These are phyloP conservation scores for Gilbertella persicaria DNA, from an alignment of 371 early-diverging fungal genomes.

Conservation along the genomic window DNA sequence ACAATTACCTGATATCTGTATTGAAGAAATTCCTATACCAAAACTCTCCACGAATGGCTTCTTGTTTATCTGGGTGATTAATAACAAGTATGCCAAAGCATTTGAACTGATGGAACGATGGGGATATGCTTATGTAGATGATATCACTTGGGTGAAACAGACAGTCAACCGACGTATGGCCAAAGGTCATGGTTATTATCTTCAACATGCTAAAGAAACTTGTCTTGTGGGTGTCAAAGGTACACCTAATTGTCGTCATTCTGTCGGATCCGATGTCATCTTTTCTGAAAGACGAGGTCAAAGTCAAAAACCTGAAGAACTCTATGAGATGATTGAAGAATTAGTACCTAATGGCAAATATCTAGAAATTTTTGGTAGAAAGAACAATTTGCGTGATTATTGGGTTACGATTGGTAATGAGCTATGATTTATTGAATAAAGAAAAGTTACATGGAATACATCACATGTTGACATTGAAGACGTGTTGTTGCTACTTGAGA, in stretches of 20 bases:
- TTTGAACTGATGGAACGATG: constrained; percentile 91
- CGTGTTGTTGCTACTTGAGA: constrained; percentile 4
- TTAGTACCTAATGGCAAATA: constrained; percentile 87
- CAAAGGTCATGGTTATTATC: constrained; percentile 93
- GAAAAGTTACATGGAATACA: too few relatives aligned
- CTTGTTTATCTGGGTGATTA: constrained; percentile 96
- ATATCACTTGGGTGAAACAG: constrained; percentile 96
- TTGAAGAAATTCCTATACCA: constrained; percentile 88
- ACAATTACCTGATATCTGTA: constrained; percentile 89
- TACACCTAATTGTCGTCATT: constrained; percentile 71
- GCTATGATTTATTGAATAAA: constrained; percentile 45
- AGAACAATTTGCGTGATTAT: constrained; percentile 90
- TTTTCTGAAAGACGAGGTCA: constrained; percentile 92
- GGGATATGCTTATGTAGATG: constrained; percentile 93
- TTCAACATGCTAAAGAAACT: constrained; percentile 96
- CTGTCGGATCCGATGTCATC: constrained; percentile 88
- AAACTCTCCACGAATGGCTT: constrained; percentile 86
- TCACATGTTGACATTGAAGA: not conserved
- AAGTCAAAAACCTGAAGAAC: constrained; percentile 93
- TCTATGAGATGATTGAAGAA: constrained; percentile 91
- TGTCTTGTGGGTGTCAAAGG: constrained; percentile 91
- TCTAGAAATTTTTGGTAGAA: constrained; percentile 93
- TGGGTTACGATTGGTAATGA: constrained; percentile 97
- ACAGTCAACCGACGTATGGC: constrained; percentile 95
- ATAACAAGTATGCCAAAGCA: constrained; percentile 92